These are phyloP conservation scores for Isatis tinctoria DNA, from an alignment of 345 rosid genomes.

Conservation along the genomic window DNA sequence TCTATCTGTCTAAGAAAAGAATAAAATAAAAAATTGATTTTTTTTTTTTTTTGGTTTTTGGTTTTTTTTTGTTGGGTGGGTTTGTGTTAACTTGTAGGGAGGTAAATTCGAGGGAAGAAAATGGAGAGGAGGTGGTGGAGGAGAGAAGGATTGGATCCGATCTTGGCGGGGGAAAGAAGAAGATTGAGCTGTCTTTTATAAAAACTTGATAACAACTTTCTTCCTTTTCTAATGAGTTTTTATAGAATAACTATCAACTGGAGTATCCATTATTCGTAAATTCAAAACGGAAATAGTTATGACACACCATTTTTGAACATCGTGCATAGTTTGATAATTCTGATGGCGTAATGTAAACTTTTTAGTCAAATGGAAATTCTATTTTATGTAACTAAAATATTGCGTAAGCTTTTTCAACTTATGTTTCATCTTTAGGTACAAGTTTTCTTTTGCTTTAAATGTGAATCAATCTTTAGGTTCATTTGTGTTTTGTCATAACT, in stretches of 20 bases:
- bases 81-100: constrained; percentile 16
- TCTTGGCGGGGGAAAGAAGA: constrained; percentile 12
- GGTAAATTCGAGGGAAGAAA: constrained; percentile 17
- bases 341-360: background rate
- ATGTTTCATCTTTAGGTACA: background rate
- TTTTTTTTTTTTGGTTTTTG: background rate
- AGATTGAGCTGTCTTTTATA: constrained; percentile 26
- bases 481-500: background rate
- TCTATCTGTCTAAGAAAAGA: constrained; percentile 7
- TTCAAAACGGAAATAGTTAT: too few relatives aligned
- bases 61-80: constrained; percentile 11
- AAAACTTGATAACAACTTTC: background rate
- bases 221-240: background rate
- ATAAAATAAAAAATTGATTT: background rate
- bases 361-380: background rate
- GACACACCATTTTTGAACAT: background rate
- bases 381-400: background rate
- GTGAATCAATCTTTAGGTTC: background rate
- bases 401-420: background rate
- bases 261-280: background rate
- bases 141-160: constrained; percentile 24
- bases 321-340: constrained; percentile 3
- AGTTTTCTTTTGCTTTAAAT: background rate
- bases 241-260: background rate
- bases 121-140: constrained; percentile 33